Evolutionary conservation across 257 asterid species (phyloP).

Genomic region (Ehretia macrophylla): DNA sequence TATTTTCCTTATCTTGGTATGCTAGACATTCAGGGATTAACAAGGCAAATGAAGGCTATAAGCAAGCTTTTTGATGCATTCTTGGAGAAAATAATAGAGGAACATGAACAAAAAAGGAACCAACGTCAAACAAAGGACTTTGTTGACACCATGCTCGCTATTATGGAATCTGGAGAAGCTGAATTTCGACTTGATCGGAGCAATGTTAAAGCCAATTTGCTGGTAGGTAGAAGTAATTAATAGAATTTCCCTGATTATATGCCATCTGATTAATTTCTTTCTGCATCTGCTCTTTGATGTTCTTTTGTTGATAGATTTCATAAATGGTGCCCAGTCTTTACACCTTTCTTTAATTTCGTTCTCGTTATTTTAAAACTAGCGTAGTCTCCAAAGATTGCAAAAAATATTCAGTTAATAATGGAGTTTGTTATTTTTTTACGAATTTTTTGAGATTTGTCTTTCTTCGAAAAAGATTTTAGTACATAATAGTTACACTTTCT

Average conservation of each 20-base stretch:
- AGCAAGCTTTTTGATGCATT: slow-evolving; percentile 12
- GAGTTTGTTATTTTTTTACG: background rate
- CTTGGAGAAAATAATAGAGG: slow-evolving; percentile 15
- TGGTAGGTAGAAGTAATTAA: too few relatives aligned
- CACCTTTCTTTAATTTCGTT: too few relatives aligned
- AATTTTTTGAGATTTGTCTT: too few relatives aligned
- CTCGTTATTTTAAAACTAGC: too few relatives aligned
- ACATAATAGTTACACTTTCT: too few relatives aligned
- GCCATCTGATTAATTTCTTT: background rate
- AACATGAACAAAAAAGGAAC: too few relatives aligned
- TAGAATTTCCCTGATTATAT: background rate
- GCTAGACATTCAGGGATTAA: slow-evolving; percentile 24
- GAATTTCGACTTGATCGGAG: slow-evolving; percentile 13
- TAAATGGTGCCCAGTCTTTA: too few relatives aligned
- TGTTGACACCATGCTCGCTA: slow-evolving; percentile 16
- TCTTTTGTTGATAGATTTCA: too few relatives aligned
- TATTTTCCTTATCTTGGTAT: slow-evolving; percentile 19
- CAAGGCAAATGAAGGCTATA: slow-evolving; percentile 9
- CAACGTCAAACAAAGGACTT: slow-evolving; percentile 3
- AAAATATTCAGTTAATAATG: too few relatives aligned
- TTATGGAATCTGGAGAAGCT: slow-evolving; percentile 20
- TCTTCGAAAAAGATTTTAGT: too few relatives aligned
- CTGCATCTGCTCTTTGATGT: background rate
- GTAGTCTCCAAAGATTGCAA: too few relatives aligned
- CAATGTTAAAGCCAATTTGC: slow-evolving; percentile 16